Evolutionary conservation across 2,329 filamentous ascomycete species (phyloP).

Genomic region (Aspergillus piperis): DNA sequence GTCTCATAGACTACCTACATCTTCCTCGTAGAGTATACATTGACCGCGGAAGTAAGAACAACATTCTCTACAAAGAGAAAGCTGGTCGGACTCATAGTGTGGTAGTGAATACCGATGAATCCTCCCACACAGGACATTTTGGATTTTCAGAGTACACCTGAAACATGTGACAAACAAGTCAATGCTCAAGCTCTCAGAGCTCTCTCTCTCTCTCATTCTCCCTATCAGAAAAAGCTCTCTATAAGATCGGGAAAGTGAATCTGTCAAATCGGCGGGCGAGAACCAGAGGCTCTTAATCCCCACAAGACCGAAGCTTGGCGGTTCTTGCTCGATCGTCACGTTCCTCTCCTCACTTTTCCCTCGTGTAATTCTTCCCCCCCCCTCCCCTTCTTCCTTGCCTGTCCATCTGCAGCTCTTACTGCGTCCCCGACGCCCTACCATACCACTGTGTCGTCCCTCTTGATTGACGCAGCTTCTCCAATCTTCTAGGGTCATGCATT

Average conservation of each 20-base stretch:
- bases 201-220: too few species aligned
- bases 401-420: not conserved
- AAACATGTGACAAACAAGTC: not conserved
- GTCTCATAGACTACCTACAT: not conserved
- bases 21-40: not conserved
- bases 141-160: not conserved
- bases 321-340: slow-evolving; percentile 15
- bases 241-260: too few species aligned
- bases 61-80: not conserved
- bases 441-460: not conserved
- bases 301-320: slow-evolving; percentile 17
- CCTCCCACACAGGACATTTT: not conserved
- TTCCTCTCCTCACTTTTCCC: slow-evolving; percentile 9
- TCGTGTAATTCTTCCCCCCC: not conserved
- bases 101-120: not conserved
- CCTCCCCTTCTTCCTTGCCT: slow-evolving; percentile 1
- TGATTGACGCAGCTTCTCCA: slow-evolving; percentile 6
- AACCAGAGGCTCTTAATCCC: not conserved
- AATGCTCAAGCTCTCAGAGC: too few species aligned
- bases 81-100: not conserved
- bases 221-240: too few species aligned
- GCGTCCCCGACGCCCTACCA: not conserved
- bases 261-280: not conserved
- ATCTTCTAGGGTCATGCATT: slow-evolving; percentile 21
- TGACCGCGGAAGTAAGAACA: not conserved